These are phyloP conservation scores for Hericium alpestre DNA, from an alignment of 768 basidiomycete genomes.

Conservation along the genomic window DNA sequence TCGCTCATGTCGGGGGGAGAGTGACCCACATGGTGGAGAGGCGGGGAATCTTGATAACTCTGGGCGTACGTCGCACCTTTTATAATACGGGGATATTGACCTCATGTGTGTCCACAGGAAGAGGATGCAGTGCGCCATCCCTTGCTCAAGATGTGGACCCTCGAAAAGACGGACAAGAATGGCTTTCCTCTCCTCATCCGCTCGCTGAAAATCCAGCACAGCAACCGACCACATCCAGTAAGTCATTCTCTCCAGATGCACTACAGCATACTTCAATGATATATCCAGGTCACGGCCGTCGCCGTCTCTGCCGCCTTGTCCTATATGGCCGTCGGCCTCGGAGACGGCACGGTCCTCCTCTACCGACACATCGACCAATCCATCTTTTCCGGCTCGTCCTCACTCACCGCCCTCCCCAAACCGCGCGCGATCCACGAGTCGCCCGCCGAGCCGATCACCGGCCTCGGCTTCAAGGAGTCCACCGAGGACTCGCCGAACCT, in stretches of 20 bases:
- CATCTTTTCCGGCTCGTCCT: slow-evolving; percentile 50
- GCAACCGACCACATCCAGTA: slow-evolving; percentile 73
- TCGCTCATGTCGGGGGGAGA: slow-evolving; percentile 68
- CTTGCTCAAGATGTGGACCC: slow-evolving; percentile 82
- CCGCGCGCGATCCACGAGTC: slow-evolving; percentile 76
- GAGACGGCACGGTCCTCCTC: slow-evolving; percentile 85
- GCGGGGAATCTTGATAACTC: slow-evolving; percentile 72
- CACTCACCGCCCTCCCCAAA: slow-evolving; percentile 76
- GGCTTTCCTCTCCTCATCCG: slow-evolving; percentile 55
- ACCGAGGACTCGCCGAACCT: slow-evolving; percentile 24
- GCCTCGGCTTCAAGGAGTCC: slow-evolving; percentile 77
- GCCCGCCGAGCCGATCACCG: slow-evolving; percentile 82
- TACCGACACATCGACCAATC: slow-evolving; percentile 91
- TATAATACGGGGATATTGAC: neutral
- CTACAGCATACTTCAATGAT: neutral
- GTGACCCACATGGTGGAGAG: slow-evolving; percentile 83
- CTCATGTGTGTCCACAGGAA: slow-evolving; percentile 38
- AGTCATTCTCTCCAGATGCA: slow-evolving; percentile 9
- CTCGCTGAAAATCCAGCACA: slow-evolving; percentile 65
- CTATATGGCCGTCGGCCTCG: slow-evolving; percentile 88
- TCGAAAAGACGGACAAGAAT: slow-evolving; percentile 59
- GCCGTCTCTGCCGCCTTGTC: slow-evolving; percentile 69
- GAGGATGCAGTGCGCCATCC: slow-evolving; percentile 59
- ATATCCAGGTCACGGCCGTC: slow-evolving; percentile 43
- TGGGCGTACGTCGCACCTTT: slow-evolving; percentile 57